A percentile compares a stretch with the other conserved stretches of the same genome.
These are phyloP conservation scores for Cicer judaicum DNA, from an alignment of 306 rosid genomes.

Conservation along the genomic window DNA sequence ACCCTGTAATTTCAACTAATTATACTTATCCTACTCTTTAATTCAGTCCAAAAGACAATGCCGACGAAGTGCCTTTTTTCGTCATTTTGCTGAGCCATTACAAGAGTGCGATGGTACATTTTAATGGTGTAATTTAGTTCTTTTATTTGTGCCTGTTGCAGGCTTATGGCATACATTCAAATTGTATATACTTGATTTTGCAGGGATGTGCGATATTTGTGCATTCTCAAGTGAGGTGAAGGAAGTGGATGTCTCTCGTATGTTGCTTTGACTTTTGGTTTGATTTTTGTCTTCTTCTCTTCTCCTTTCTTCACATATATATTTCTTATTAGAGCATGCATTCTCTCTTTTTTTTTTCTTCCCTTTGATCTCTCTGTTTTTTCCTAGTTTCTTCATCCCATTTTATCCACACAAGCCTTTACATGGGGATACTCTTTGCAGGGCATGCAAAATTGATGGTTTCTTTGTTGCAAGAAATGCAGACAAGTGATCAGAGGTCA, in stretches of 20 bases:
- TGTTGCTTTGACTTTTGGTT: slow-evolving; percentile 48
- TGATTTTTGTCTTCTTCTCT: slow-evolving; percentile 16
- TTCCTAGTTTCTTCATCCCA: slow-evolving; percentile 22
- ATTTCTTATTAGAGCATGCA: slow-evolving; percentile 14
- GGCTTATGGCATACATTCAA: slow-evolving; percentile 31
- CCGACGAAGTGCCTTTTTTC: slow-evolving; percentile 78
- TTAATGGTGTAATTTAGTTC: slow-evolving; percentile 32
- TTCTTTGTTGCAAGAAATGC: slow-evolving; percentile 79
- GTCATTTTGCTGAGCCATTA: slow-evolving; percentile 88
- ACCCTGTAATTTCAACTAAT: slow-evolving; percentile 22
- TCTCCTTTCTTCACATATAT: neutral
- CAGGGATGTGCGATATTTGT: slow-evolving; percentile 96
- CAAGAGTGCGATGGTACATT: slow-evolving; percentile 88
- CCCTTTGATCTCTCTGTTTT: slow-evolving; percentile 8
- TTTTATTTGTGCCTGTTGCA: neutral
- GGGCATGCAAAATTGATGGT: slow-evolving; percentile 76
- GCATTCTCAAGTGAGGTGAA: slow-evolving; percentile 73
- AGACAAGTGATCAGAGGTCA: slow-evolving; percentile 73
- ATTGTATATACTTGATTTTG: slow-evolving; percentile 35
- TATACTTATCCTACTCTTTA: slow-evolving; percentile 35
- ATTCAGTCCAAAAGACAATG: slow-evolving; percentile 82
- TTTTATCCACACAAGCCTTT: slow-evolving; percentile 36
- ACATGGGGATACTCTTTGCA: slow-evolving; percentile 53
- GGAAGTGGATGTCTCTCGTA: slow-evolving; percentile 78
- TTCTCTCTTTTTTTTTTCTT: slow-evolving; percentile 22